A percentile compares a stretch with the other conserved stretches of the same genome.
These are phyloP conservation scores for Endotrypanum monterogeii DNA, from an alignment of 208 protist species.

Conservation along the genomic window DNA sequence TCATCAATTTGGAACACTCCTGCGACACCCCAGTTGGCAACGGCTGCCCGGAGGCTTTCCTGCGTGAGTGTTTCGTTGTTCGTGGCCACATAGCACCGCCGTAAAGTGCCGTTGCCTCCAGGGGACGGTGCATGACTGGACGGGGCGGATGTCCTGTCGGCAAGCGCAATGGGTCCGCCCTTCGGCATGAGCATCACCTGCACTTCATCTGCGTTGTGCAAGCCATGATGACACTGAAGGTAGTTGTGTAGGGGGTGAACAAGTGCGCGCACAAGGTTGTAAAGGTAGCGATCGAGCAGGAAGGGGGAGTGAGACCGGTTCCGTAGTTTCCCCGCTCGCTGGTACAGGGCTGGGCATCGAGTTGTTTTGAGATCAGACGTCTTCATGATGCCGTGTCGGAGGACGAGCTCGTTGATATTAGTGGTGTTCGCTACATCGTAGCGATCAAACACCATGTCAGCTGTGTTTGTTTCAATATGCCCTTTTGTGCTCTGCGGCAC, in stretches of 20 bases:
- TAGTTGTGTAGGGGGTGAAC: constrained; percentile 61
- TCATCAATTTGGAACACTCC: constrained; percentile 42
- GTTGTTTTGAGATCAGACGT: constrained; percentile 8
- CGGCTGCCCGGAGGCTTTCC: constrained; percentile 22
- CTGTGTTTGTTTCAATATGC: not conserved
- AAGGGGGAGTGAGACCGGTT: constrained; percentile 7
- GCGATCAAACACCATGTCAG: constrained; percentile 12
- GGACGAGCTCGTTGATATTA: constrained; percentile 38
- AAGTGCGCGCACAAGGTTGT: constrained; percentile 40
- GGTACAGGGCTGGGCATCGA: constrained; percentile 5
- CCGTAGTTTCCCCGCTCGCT: not conserved
- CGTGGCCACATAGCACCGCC: constrained; percentile 51
- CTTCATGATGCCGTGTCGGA: constrained; percentile 27
- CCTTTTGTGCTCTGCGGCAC: constrained; percentile 6
- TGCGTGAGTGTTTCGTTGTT: constrained; percentile 49
- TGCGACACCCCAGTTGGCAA: constrained; percentile 34
- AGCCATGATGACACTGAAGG: constrained; percentile 40
- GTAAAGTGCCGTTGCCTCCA: not conserved
- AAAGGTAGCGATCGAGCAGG: constrained; percentile 40
- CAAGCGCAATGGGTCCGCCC: constrained; percentile 30
- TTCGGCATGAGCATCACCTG: constrained; percentile 55
- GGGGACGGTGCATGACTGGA: not conserved
- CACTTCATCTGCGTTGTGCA: constrained; percentile 62
- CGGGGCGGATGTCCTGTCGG: constrained; percentile 8
- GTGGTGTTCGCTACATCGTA: constrained; percentile 31